Percentiles rank a stretch among this genome's conserved stretches.
Conservation (phyloP, 257 asterid genomes). For the Schizonepeta tenuifolia region DNA sequence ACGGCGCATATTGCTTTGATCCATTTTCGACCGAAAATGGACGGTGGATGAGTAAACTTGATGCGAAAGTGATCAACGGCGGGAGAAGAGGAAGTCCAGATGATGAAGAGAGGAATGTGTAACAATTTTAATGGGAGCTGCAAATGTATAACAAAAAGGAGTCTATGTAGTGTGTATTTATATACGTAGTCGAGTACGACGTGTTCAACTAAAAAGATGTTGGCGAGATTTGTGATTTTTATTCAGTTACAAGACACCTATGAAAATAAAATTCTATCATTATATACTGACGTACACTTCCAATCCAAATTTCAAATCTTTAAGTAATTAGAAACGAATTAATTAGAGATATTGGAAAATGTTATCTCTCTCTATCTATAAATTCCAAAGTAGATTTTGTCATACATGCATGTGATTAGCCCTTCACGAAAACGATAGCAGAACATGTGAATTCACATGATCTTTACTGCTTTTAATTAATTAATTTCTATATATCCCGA, state of each 20-base stretch:
- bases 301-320: too few species aligned
- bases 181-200: background rate
- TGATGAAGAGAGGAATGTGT: background rate
- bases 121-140: background rate
- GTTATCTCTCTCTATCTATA: background rate
- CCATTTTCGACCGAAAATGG: background rate
- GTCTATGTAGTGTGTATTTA: background rate
- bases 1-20: background rate
- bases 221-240: background rate
- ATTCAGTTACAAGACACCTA: too few species aligned
- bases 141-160: background rate
- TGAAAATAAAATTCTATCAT: too few species aligned
- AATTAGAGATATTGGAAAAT: background rate
- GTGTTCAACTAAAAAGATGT: too few species aligned
- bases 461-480: background rate
- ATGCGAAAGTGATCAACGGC: background rate
- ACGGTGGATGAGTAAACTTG: background rate
- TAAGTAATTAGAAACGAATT: background rate
- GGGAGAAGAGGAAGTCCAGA: background rate
- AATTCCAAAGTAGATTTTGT: conserved; percentile 22
- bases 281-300: too few species aligned
- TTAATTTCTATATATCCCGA: conserved; percentile 1
- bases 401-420: conserved; percentile 29
- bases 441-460: conserved; percentile 42
- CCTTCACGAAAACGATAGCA: conserved; percentile 30